These are phyloP conservation scores for Byssothecium circinans DNA, from an alignment of 2,329 filamentous ascomycete genomes.

Conservation along the genomic window DNA sequence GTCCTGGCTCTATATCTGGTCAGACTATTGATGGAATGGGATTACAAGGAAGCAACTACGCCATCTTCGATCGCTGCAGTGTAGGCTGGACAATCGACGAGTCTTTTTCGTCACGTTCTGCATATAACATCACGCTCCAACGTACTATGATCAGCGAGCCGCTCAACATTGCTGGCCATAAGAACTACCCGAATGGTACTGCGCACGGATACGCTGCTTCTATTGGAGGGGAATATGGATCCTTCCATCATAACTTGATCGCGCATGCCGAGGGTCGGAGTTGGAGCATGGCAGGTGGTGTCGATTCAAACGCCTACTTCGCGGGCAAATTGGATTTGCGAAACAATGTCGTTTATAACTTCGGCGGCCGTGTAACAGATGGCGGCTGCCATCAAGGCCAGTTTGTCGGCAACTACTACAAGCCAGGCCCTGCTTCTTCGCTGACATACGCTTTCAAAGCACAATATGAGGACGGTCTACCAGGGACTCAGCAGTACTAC, in stretches of 20 bases:
- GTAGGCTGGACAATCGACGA: conserved; percentile 43
- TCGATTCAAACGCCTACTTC: conserved; percentile 34
- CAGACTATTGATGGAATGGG: conserved; percentile 42
- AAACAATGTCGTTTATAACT: conserved; percentile 45
- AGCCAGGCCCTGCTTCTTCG: conserved; percentile 34
- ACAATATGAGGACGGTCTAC: conserved; percentile 37
- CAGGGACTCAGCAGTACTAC: conserved; percentile 39
- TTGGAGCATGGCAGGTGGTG: conserved; percentile 43
- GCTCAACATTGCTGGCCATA: conserved; percentile 41
- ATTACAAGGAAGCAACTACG: conserved; percentile 40
- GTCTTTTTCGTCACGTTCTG: conserved; percentile 38
- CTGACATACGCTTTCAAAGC: conserved; percentile 31
- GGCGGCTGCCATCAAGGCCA: conserved; percentile 36
- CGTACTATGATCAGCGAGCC: conserved; percentile 43
- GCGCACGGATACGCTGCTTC: conserved; percentile 21
- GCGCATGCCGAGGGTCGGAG: conserved; percentile 46
- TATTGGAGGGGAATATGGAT: conserved; percentile 39
- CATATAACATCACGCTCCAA: conserved; percentile 42
- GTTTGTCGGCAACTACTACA: conserved; percentile 42
- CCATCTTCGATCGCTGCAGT: conserved; percentile 41
- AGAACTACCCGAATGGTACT: conserved; percentile 41
- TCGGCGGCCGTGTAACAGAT: conserved; percentile 38
- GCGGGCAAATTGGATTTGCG: conserved; percentile 38
- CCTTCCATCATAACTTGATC: conserved; percentile 43
- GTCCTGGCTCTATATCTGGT: conserved; percentile 34